Base-by-base conservation (phyloP, 192 early-diverging fungal species). In the Coemansia sp. region DNA sequence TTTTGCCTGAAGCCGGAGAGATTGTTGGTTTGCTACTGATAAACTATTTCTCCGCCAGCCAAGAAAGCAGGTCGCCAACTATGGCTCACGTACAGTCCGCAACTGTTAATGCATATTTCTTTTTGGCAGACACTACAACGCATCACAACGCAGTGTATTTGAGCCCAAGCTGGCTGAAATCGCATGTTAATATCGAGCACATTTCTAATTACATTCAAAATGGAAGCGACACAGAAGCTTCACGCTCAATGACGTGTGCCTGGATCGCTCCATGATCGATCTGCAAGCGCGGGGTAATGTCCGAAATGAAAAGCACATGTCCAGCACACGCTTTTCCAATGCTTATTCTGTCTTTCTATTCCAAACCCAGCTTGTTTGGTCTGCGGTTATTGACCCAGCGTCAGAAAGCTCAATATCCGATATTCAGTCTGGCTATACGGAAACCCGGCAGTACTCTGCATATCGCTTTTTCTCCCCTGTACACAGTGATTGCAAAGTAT, bases 211-310 rank as follows among this genome's bases (percentile, higher is more conserved):
- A 17, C 49, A 17, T 19, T n/a, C 16, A 12, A n/a, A 16, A 51
- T 10, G 5, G 49, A 51, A 51, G 49, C 49, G 19, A 17, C n/a
- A 9, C 49, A 51, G 49, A 17, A 23, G 19, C n/a, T 9, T 11
- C 49, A 51, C 41, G 41, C 41, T 45, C 14, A 12, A 45, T 45
- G 41, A 45, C 41, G 41, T 45, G 11, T 57, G 55, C 37, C 55
- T 57, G 55, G 55, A 57, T 37, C 21, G 29, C 55, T 57, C 29
- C 11, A 38, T 38, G 55, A 57, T 57, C 55, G 55, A 57, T 57
- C 55, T 17, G 9, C 55, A 35, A 22, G 6, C 8, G 17, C 10
- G 29, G 55, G 29, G 55, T n/a, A 19, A 31, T 55, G 23, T 49
- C 48, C 48, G 48, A 49, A 49, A 49, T n/a, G 12, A 56, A 19